Conservation (phyloP, 805 yeast genomes). For the Ascoidea tarda region DNA sequence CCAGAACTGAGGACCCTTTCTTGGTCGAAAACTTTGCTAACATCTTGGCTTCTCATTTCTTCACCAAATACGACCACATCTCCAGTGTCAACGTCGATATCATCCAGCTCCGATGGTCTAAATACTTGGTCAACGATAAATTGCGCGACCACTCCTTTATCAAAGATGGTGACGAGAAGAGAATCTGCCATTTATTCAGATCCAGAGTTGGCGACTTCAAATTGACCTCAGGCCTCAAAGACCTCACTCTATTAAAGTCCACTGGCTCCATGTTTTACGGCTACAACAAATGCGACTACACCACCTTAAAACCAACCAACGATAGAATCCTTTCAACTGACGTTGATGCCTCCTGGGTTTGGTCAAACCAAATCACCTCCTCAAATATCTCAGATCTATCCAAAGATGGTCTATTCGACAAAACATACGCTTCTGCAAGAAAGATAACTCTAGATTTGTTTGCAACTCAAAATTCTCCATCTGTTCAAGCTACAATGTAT, state of each 20-base stretch:
- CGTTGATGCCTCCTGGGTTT: slow-evolving; percentile 61
- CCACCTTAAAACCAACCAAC: slow-evolving; percentile 68
- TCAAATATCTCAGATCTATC: slow-evolving; percentile 34
- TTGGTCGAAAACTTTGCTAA: slow-evolving; percentile 88
- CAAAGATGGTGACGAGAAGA: slow-evolving; percentile 74
- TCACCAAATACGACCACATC: slow-evolving; percentile 64
- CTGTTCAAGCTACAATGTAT: slow-evolving; percentile 95
- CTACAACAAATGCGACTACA: slow-evolving; percentile 74
- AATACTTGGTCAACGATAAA: slow-evolving; percentile 60
- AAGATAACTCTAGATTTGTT: slow-evolving; percentile 59
- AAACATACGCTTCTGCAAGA: slow-evolving; percentile 47
- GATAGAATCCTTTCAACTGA: slow-evolving; percentile 87
- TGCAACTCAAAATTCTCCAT: slow-evolving; percentile 80
- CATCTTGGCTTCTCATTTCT: slow-evolving; percentile 69
- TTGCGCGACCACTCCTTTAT: slow-evolving; percentile 73
- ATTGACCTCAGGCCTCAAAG: slow-evolving; percentile 59
- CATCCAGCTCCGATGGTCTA: slow-evolving; percentile 68
- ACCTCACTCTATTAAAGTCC: slow-evolving; percentile 73
- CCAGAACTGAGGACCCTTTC: slow-evolving; percentile 73
- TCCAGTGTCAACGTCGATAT: slow-evolving; percentile 55
- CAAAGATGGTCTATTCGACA: slow-evolving; percentile 52
- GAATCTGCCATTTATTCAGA: slow-evolving; percentile 40
- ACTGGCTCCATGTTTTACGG: slow-evolving; percentile 92
- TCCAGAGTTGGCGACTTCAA: slow-evolving; percentile 36
- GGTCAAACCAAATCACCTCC: slow-evolving; percentile 33